Percentiles rank a stretch among this genome's conserved stretches.
Conservation (phyloP, 768 basidiomycete species). For the Tulasnella calospora region DNA sequence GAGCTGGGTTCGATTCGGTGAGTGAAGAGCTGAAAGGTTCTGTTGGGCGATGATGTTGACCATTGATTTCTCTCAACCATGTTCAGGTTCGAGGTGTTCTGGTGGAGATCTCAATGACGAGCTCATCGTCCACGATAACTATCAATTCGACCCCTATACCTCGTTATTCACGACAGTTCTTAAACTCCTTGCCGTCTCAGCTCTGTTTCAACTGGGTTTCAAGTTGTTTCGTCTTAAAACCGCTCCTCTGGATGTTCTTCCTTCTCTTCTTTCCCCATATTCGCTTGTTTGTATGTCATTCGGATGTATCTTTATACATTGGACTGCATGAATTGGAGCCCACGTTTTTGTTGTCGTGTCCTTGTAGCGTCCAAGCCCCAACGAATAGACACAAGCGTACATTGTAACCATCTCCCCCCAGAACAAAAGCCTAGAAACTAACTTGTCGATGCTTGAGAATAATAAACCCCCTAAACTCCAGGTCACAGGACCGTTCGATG, state of each 20-base stretch:
- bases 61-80: background rate
- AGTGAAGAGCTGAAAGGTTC: background rate
- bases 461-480: too few species aligned
- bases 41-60: background rate
- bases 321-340: background rate
- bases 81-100: background rate
- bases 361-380: too few species aligned
- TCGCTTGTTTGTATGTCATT: background rate
- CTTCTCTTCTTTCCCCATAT: background rate
- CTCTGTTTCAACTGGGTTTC: background rate
- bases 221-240: background rate
- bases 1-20: background rate
- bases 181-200: too few species aligned
- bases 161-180: background rate
- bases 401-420: too few species aligned
- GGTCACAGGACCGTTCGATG: too few species aligned
- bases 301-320: background rate
- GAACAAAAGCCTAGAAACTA: too few species aligned
- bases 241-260: background rate
- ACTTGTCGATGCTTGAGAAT: too few species aligned
- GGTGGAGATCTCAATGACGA: background rate
- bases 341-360: background rate
- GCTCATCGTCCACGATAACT: background rate
- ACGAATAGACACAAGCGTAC: too few species aligned
- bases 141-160: conserved; percentile 1